phyloP scores from a whole-genome alignment of 768 basidiomycete species.

The Trametes gibbosa region DNA sequence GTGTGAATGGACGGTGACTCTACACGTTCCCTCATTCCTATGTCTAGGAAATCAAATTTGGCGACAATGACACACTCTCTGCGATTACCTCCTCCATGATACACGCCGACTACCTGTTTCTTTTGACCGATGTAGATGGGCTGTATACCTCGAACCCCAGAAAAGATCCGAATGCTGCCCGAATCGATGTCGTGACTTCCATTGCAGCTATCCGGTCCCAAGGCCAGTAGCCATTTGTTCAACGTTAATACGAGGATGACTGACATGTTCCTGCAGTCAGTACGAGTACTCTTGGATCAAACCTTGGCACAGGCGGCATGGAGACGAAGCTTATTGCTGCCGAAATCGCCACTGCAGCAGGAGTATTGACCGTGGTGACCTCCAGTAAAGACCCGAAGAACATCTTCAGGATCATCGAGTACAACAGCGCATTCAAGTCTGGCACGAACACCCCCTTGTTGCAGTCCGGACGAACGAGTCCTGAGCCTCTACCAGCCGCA shows the following conservation, averaged over 20 bases:
- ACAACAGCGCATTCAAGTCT: conserved; percentile 49
- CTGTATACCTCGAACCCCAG: conserved; percentile 95
- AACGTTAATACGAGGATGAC: not conserved
- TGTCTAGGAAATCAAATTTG: conserved; percentile 95
- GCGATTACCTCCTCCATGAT: conserved; percentile 98
- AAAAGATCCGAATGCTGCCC: conserved; percentile 78
- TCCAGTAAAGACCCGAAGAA: conserved; percentile 76
- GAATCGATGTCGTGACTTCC: conserved; percentile 80
- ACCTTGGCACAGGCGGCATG: conserved; percentile 97
- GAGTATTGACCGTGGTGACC: conserved; percentile 88
- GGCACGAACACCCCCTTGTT: conserved; percentile 35
- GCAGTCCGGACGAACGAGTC: conserved; percentile 26
- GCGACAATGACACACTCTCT: conserved; percentile 97
- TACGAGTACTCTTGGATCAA: conserved; percentile 88
- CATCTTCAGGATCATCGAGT: conserved; percentile 81
- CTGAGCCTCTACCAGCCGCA: not conserved
- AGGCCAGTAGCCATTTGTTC: conserved; percentile 46
- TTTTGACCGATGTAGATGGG: conserved; percentile 95
- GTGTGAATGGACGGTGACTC: conserved; percentile 29
- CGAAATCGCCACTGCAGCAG: conserved; percentile 94
- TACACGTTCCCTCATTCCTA: not conserved
- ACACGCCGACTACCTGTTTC: conserved; percentile 95
- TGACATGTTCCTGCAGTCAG: conserved; percentile 56
- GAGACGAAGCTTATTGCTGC: conserved; percentile 98
- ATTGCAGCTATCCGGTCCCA: conserved; percentile 75